A percentile compares a stretch with the other conserved stretches of the same genome.
Conservation (phyloP, 2,329 filamentous ascomycete genomes). For the Cladosporium sphaerospermum region DNA sequence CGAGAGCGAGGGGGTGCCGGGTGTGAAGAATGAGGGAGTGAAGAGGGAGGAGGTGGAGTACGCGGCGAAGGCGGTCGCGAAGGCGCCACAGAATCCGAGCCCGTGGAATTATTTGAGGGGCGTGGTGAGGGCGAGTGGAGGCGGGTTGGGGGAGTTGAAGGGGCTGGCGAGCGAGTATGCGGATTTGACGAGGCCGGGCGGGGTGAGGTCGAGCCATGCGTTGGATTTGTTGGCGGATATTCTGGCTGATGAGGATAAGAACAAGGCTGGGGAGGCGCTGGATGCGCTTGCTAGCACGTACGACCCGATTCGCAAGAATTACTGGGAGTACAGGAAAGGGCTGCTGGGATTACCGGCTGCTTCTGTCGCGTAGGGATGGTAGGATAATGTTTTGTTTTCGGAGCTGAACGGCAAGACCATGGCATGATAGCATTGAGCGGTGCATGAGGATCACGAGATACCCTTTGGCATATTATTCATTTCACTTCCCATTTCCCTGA, state of each 20-base stretch:
- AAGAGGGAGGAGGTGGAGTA: slow-evolving; percentile 66
- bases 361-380: background rate
- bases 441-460: slow-evolving; percentile 7
- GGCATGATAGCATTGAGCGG: slow-evolving; percentile 1
- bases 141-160: slow-evolving; percentile 44
- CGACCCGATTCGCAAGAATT: slow-evolving; percentile 84
- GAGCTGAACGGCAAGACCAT: background rate
- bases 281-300: slow-evolving; percentile 73
- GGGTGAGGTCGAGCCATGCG: slow-evolving; percentile 55
- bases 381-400: background rate
- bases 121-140: slow-evolving; percentile 60
- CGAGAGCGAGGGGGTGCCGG: slow-evolving; percentile 31
- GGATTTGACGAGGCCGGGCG: slow-evolving; percentile 40
- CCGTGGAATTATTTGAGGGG: slow-evolving; percentile 89
- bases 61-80: slow-evolving; percentile 63
- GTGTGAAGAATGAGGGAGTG: slow-evolving; percentile 44
- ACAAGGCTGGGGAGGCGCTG: slow-evolving; percentile 63
- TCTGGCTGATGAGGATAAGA: slow-evolving; percentile 45
- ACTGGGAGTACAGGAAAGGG: slow-evolving; percentile 75
- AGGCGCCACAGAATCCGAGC: slow-evolving; percentile 88
- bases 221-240: slow-evolving; percentile 68
- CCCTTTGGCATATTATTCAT: background rate
- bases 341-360: slow-evolving; percentile 31
- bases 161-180: slow-evolving; percentile 51
- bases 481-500: background rate